phyloP scores from a whole-genome alignment of 2,329 filamentous ascomycete genomes.

The Colletotrichum destructivum region DNA sequence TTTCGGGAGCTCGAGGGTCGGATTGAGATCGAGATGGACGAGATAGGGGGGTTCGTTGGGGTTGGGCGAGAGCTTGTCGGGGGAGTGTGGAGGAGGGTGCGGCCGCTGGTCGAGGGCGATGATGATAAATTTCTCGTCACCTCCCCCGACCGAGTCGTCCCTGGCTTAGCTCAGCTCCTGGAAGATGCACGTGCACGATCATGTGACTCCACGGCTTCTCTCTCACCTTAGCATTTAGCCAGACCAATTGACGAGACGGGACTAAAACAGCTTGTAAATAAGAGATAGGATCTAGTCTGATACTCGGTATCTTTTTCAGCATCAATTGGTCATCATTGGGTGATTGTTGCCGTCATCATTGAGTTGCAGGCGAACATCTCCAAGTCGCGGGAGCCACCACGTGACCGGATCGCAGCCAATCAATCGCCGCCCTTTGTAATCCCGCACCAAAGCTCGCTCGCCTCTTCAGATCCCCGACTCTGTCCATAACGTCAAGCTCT shows the following conservation, averaged over 20 bases:
- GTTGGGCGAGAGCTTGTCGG: constrained; percentile 23
- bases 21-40: constrained; percentile 16
- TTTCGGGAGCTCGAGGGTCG: constrained; percentile 21
- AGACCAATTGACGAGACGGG: background rate
- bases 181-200: constrained; percentile 31
- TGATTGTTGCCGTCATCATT: constrained; percentile 29
- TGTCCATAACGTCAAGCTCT: constrained; percentile 42
- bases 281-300: accelerated
- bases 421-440: constrained; percentile 44
- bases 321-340: background rate
- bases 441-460: constrained; percentile 44
- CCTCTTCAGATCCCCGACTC: constrained; percentile 28
- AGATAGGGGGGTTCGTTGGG: constrained; percentile 23
- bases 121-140: constrained; percentile 46
- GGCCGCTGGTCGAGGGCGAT: constrained; percentile 34
- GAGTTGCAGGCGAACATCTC: constrained; percentile 7
- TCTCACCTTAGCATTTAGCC: background rate
- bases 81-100: constrained; percentile 34
- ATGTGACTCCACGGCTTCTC: constrained; percentile 22
- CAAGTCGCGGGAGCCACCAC: constrained; percentile 16
- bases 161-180: constrained; percentile 39
- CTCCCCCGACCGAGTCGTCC: constrained; percentile 28
- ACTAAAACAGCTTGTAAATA: accelerated
- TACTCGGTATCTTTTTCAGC: accelerated
- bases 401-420: constrained; percentile 38